Base-by-base conservation (phyloP, 768 basidiomycete species). In the Royoungia palumana region DNA sequence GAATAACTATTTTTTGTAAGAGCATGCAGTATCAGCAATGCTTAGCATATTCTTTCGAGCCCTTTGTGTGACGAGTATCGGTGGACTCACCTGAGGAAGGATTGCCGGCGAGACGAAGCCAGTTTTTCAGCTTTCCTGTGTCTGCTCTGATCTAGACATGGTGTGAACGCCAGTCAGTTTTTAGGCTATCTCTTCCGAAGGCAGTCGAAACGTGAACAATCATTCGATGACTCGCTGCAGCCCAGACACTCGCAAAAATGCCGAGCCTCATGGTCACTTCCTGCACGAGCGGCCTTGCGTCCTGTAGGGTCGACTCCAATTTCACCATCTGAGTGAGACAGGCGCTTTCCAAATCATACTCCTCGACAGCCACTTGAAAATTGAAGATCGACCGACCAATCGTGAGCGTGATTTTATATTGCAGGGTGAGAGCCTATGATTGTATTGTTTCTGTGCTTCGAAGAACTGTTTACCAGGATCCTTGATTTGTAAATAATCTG, bases 181-280 rank as follows among this genome's bases (percentile, higher is more conserved):
- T 6, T 13, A 13, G 27, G 6, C 8, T 28, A 28, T 11, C 27
- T 11, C 11, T 3, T 8, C 11, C 27, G 2, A 28, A 28, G 27
- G 30, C 30, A 14, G 11, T 30, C 6, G 30, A 14, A 12, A 30
- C 30, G 13, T 3, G 13, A 30, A 13, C 30, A 14, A 14, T 30
- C 16, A 13, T 14, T 9, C 4, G 0, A n/a, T 10, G 25, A 54
- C 56, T 24, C 41, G 60, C 57, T 12, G 57, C 53, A 6, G 58
- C 53, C 55, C 58, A 60, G 3, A 61, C 58, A 3, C 28, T 51
- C 24, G 51, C 55, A 38, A 60, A 60, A 4, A 61, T 44, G 3
- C 58, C 55, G 3, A 60, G 49, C 19, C 54, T 60, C 21, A 8
- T 34, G 3, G 51, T 57, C 27, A 60, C 55, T 6, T 60, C 58